These are phyloP conservation scores for Pezicula radicicola DNA, from an alignment of 2,329 filamentous ascomycete genomes.

Conservation along the genomic window DNA sequence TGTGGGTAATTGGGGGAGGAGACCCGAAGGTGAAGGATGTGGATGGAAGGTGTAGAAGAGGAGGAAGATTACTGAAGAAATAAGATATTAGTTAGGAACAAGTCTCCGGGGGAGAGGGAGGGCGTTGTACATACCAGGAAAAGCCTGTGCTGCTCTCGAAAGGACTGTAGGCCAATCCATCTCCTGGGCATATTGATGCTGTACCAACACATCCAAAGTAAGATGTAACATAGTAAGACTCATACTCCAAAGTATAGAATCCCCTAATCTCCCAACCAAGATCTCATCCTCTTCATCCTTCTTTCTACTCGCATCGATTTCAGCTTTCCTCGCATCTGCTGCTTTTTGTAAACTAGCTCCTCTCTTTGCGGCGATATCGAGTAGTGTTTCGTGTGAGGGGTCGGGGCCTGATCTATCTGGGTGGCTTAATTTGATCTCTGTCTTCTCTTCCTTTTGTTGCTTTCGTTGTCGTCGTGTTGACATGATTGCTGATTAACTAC, in stretches of 20 bases:
- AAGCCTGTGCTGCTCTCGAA: slow-evolving; percentile 48
- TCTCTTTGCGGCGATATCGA: slow-evolving; percentile 65
- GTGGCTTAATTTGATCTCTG: slow-evolving; percentile 60
- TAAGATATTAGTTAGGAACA: slow-evolving; percentile 4
- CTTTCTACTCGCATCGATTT: slow-evolving; percentile 19
- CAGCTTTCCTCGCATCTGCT: slow-evolving; percentile 25
- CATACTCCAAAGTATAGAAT: slow-evolving; percentile 55
- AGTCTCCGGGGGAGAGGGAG: not conserved
- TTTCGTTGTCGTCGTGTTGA: slow-evolving; percentile 42
- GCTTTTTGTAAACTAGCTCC: slow-evolving; percentile 7
- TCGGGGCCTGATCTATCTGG: slow-evolving; percentile 63
- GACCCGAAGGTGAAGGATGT: slow-evolving; percentile 37
- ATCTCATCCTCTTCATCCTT: slow-evolving; percentile 22
- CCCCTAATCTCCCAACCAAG: slow-evolving; percentile 31
- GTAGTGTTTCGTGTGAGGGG: slow-evolving; percentile 61
- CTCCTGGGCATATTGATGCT: slow-evolving; percentile 71
- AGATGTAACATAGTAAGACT: slow-evolving; percentile 72
- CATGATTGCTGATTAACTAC: slow-evolving; percentile 27
- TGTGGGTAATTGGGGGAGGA: slow-evolving; percentile 48
- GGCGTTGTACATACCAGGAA: slow-evolving; percentile 41
- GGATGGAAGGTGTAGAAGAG: slow-evolving; percentile 30
- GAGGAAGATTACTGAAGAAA: slow-evolving; percentile 31
- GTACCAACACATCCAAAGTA: slow-evolving; percentile 75
- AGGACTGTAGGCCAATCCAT: slow-evolving; percentile 56
- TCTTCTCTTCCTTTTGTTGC: slow-evolving; percentile 34